These are phyloP conservation scores for Hanseniaspora valbyensis DNA, from an alignment of 805 yeast species.

Conservation along the genomic window DNA sequence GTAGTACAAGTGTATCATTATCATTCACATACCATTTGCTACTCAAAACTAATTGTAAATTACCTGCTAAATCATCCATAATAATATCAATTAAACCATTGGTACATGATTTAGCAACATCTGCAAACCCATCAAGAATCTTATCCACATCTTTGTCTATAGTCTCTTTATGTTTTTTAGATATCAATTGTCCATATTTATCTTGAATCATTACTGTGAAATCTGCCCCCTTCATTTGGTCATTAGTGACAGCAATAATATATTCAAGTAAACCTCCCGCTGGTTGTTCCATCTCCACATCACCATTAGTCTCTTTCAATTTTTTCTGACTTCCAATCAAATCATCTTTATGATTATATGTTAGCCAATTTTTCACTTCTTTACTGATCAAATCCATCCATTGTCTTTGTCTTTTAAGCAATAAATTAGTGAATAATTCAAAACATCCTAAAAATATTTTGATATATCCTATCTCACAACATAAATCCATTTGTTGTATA, in stretches of 20 bases:
- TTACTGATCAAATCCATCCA: constrained; percentile 48
- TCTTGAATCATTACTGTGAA: constrained; percentile 59
- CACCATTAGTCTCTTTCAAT: constrained; percentile 29
- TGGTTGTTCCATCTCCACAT: constrained; percentile 35
- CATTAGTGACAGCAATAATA: constrained; percentile 71
- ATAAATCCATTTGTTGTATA: constrained; percentile 81
- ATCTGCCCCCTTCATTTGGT: constrained; percentile 63
- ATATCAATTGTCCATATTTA: constrained; percentile 52
- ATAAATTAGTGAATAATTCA: constrained; percentile 52
- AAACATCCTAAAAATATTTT: constrained; percentile 69
- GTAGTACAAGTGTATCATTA: constrained; percentile 44
- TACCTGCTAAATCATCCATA: constrained; percentile 57
- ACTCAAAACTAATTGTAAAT: constrained; percentile 51
- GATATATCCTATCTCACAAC: constrained; percentile 74
- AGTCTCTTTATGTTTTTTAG: constrained; percentile 48
- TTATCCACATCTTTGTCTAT: constrained; percentile 49
- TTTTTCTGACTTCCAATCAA: no score
- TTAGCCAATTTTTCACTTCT: constrained; percentile 37
- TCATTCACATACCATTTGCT: constrained; percentile 48
- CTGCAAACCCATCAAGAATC: constrained; percentile 70
- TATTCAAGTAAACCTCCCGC: constrained; percentile 76
- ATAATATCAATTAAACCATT: constrained; percentile 47
- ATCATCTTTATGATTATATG: constrained; percentile 28
- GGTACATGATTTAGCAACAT: constrained; percentile 56
- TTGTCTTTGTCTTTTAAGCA: constrained; percentile 48